Percentiles rank a stretch among this genome's conserved stretches.
Evolutionary conservation across 805 yeast species (phyloP).

Genomic region (Babjeviella inositovora): DNA sequence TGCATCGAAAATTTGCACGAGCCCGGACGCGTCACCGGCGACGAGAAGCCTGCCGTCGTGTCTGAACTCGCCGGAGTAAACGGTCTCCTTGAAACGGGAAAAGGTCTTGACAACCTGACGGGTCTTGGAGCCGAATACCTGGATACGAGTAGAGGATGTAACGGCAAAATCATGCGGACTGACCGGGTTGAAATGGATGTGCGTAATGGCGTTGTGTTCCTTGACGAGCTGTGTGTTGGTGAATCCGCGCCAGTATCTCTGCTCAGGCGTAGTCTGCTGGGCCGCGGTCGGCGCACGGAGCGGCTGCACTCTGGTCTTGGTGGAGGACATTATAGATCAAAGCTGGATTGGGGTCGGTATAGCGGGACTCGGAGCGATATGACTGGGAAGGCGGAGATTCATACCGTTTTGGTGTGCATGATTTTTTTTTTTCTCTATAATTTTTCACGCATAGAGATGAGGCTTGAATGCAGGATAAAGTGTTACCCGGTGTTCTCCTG

Average conservation of each 20-base stretch:
- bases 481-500: no score
- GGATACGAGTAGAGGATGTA: constrained; percentile 81
- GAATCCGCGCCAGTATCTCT: constrained; percentile 85
- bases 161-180: constrained; percentile 88
- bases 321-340: constrained; percentile 66
- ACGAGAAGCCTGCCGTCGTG: constrained; percentile 81
- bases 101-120: constrained; percentile 82
- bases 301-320: constrained; percentile 45
- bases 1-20: constrained; percentile 83
- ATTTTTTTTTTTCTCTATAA: no score
- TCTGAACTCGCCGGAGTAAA: constrained; percentile 81
- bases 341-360: not conserved
- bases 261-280: constrained; percentile 79
- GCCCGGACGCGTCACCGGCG: constrained; percentile 92
- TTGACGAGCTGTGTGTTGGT: constrained; percentile 76
- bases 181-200: constrained; percentile 74
- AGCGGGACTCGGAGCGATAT: not conserved
- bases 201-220: constrained; percentile 85
- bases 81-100: constrained; percentile 79
- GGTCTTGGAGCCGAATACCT: constrained; percentile 86
- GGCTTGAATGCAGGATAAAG: no score
- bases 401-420: no score
- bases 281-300: constrained; percentile 66
- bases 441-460: no score
- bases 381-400: no score